Evolutionary conservation across 306 rosid genomes (phyloP).

Genomic region (Spatholobus suberectus): DNA sequence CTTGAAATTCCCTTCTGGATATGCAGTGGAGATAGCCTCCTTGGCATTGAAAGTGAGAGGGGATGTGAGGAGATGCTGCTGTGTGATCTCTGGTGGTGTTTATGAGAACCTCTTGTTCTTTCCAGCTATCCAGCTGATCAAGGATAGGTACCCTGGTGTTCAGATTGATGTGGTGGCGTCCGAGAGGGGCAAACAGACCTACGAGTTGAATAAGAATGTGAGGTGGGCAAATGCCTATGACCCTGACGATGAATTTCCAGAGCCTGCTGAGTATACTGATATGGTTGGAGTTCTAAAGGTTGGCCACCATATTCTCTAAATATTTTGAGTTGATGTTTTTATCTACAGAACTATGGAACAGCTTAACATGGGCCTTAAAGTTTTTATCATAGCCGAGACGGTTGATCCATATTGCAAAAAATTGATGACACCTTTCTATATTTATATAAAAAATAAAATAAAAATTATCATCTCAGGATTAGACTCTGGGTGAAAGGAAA

Average conservation of each 20-base stretch:
- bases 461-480: slow-evolving; percentile 3
- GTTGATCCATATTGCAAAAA: neutral
- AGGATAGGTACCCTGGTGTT: slow-evolving; percentile 89
- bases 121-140: slow-evolving; percentile 77
- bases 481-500: slow-evolving; percentile 20
- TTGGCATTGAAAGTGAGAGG: slow-evolving; percentile 73
- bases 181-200: slow-evolving; percentile 78
- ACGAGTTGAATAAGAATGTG: slow-evolving; percentile 87
- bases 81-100: slow-evolving; percentile 83
- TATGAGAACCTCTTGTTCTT: slow-evolving; percentile 82
- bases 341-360: neutral
- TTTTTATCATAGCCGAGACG: neutral
- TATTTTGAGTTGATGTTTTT: neutral
- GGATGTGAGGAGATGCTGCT: slow-evolving; percentile 87
- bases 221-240: slow-evolving; percentile 84
- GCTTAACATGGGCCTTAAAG: neutral
- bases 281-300: slow-evolving; percentile 84
- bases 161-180: slow-evolving; percentile 68
- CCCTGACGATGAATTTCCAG: slow-evolving; percentile 69
- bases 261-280: slow-evolving; percentile 83
- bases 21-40: slow-evolving; percentile 73
- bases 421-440: neutral
- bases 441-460: neutral
- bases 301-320: slow-evolving; percentile 34
- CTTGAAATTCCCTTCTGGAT: slow-evolving; percentile 83